Evolutionary conservation across 208 protist species (phyloP).

Genomic region (Leishmania mexicana): DNA sequence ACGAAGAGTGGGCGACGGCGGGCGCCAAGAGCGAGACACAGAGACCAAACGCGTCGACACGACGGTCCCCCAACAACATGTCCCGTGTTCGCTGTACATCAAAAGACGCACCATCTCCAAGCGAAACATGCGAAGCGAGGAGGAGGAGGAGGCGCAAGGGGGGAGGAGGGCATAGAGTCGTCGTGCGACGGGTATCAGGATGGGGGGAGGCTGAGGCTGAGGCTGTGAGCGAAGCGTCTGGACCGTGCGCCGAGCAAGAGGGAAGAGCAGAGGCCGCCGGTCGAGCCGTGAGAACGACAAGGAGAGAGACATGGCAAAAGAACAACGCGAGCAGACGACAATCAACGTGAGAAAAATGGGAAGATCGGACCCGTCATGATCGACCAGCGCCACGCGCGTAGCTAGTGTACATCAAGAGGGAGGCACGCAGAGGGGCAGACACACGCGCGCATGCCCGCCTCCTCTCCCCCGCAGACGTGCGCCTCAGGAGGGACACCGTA

Average conservation of each 20-base stretch:
- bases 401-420: background rate
- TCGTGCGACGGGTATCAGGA: no score
- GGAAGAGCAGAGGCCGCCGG: no score
- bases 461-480: background rate
- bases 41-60: background rate
- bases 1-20: background rate
- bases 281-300: no score
- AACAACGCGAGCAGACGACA: background rate
- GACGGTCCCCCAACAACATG: background rate
- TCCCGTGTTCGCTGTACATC: background rate
- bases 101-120: background rate
- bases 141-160: background rate
- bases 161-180: background rate
- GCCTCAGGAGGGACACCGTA: background rate
- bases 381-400: background rate
- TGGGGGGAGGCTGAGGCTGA: background rate
- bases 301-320: background rate
- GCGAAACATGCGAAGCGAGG: background rate
- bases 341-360: background rate
- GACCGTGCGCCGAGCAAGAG: background rate
- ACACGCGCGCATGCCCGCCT: background rate
- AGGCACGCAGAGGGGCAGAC: background rate
- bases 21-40: background rate
- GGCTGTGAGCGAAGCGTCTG: background rate
- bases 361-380: background rate